A percentile compares a stretch with the other conserved stretches of the same genome.
Conservation (phyloP, 768 basidiomycete genomes). For the Tricholoma sp. region DNA sequence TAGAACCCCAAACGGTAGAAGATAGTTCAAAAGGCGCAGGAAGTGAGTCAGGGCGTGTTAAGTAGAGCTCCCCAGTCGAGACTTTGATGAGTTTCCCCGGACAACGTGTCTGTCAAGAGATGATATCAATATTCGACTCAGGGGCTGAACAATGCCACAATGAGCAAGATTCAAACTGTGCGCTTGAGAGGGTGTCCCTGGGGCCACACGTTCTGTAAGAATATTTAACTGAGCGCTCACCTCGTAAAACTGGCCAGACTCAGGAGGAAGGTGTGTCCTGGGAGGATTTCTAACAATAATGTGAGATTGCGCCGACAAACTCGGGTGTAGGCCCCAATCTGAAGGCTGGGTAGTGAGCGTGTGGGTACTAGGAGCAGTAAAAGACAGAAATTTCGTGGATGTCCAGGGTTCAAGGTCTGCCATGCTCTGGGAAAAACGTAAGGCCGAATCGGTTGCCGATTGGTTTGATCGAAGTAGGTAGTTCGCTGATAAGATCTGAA, state of each 20-base stretch:
- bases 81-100: constrained; percentile 8
- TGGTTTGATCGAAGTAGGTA: neutral
- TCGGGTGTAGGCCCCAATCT: constrained; percentile 3
- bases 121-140: constrained; percentile 10
- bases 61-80: constrained; percentile 10
- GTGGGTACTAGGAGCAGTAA: constrained; percentile 10
- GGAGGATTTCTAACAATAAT: constrained; percentile 27
- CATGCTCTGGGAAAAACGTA: constrained; percentile 1
- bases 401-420: constrained; percentile 7
- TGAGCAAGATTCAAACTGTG: constrained; percentile 2
- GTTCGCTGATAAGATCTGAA: neutral
- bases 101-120: constrained; percentile 14
- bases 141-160: constrained; percentile 1
- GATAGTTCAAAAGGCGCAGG: constrained; percentile 3
- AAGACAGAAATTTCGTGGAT: constrained; percentile 4
- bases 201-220: neutral
- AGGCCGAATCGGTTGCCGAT: neutral
- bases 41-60: constrained; percentile 8
- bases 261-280: constrained; percentile 21
- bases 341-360: constrained; percentile 3
- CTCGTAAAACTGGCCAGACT: constrained; percentile 12
- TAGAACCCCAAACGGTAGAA: constrained; percentile 1
- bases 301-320: constrained; percentile 3
- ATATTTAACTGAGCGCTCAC: constrained; percentile 18
- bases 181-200: constrained; percentile 2